Base-by-base conservation (phyloP, 2,329 filamentous ascomycete species). In the Plectosphaerella plurivora region DNA sequence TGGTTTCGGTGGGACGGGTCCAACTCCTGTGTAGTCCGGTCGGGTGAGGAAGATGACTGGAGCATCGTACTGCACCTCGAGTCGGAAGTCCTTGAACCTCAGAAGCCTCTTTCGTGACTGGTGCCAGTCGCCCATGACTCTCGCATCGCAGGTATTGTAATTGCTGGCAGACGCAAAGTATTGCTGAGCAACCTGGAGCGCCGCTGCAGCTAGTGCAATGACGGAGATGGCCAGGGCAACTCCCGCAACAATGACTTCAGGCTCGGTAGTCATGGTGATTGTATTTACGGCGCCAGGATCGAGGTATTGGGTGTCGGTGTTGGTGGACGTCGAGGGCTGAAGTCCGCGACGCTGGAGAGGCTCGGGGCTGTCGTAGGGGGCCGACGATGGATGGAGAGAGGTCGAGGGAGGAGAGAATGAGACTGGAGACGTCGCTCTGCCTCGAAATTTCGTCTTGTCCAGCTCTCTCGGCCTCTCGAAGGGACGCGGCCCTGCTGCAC, bases 11-110 rank as follows among this genome's bases (percentile, higher is more conserved):
- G 56, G 54, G 41, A 70, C 58, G 0, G 71, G 70, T 0, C 74
- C 75, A n/a, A 18, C 15, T 1, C 61, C 61, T 0, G 50, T 48
- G 61, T 79, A 79, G 33, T 41, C 57, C 0, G 76, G 70, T 0
- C 68, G 66, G 14, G 71, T 77, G 24, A 79, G 69, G 48, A 79
- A 79, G 45, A 79, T 76, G 57, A 79, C 75, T 24, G 76, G 76
- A 0, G 73, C 67, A 51, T 78, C 70, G 53, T 76, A 79, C 50
- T 71, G 65, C 9, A 79, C 75, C 53, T 77, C 74, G 57, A 78
- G 77, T 3, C 76, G 74, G 25, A 79, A 63, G 61, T 79, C 75
- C 25, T 66, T 64, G 50, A 63, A 65, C 2, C 64, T 67, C 53
- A 78, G 74, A 1, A 59, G 62, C 10, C 76, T 68, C 2, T 63